Percentiles rank a stretch among this genome's conserved stretches.
Evolutionary conservation across 768 basidiomycete species (phyloP).

Genomic region (Lactifluus echinatus): DNA sequence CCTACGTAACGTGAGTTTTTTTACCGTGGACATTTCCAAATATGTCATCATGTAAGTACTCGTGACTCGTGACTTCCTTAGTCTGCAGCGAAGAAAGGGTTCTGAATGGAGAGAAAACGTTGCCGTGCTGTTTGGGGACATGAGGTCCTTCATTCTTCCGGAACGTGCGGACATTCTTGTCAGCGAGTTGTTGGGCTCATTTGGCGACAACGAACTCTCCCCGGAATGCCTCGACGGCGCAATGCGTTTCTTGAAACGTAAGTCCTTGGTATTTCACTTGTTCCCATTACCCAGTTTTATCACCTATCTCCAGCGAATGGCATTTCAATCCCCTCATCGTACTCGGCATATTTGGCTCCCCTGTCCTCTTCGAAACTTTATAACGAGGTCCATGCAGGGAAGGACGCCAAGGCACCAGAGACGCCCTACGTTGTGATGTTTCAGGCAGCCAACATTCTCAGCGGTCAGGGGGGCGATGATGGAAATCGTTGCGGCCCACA

Average conservation of each 20-base stretch:
- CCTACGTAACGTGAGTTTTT: slow-evolving; percentile 77
- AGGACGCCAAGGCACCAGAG: slow-evolving; percentile 67
- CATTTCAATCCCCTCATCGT: slow-evolving; percentile 93
- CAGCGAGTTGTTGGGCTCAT: slow-evolving; percentile 92
- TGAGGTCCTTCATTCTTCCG: slow-evolving; percentile 76
- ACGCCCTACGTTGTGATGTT: slow-evolving; percentile 99
- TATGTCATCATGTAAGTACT: slow-evolving; percentile 15
- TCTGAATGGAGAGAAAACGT: slow-evolving; percentile 80
- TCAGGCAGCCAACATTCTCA: slow-evolving; percentile 83
- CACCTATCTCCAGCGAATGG: slow-evolving; percentile 56
- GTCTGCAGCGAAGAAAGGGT: slow-evolving; percentile 74
- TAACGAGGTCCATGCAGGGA: slow-evolving; percentile 64
- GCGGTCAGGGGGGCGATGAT: slow-evolving; percentile 56
- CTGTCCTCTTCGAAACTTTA: slow-evolving; percentile 90
- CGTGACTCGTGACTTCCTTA: slow-evolving; percentile 29
- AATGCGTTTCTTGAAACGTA: slow-evolving; percentile 80
- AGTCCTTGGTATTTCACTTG: not conserved
- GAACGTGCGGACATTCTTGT: slow-evolving; percentile 89
- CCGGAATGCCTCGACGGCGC: slow-evolving; percentile 98
- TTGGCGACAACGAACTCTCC: slow-evolving; percentile 97
- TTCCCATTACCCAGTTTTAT: not conserved
- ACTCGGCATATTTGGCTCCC: slow-evolving; percentile 91
- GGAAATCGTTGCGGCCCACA: slow-evolving; percentile 67
- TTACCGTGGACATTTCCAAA: slow-evolving; percentile 4
- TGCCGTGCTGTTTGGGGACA: slow-evolving; percentile 85